These are phyloP conservation scores for Pythium aristosporum DNA, from an alignment of 352 stramenopile genomes.

Conservation along the genomic window DNA sequence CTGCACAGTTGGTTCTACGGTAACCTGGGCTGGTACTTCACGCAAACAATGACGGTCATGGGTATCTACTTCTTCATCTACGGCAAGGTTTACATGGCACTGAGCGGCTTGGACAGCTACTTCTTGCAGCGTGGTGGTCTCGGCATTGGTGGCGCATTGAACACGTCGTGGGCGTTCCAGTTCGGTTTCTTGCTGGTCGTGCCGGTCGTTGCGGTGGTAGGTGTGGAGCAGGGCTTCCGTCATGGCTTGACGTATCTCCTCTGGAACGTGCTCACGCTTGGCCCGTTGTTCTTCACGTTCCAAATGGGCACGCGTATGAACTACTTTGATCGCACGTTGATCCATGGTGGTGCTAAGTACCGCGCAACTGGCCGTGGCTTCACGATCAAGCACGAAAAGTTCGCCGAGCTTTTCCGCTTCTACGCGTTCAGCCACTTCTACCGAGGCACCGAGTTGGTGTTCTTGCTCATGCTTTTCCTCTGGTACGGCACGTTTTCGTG, in stretches of 20 bases:
- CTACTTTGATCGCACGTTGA: conserved; percentile 98
- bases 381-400: conserved; percentile 98
- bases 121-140: conserved; percentile 92
- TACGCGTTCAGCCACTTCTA: conserved; percentile 98
- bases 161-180: conserved; percentile 96
- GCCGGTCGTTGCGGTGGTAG: conserved; percentile 95
- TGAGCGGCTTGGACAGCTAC: conserved; percentile 92
- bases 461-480: conserved; percentile 76
- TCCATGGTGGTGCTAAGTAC: conserved; percentile 98
- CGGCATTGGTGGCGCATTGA: conserved; percentile 93
- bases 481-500: conserved; percentile 94
- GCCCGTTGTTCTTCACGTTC: conserved; percentile 99
- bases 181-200: conserved; percentile 96
- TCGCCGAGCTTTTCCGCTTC: conserved; percentile 97
- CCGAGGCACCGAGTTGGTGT: conserved; percentile 94
- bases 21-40: conserved; percentile 98
- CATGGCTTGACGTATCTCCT: conserved; percentile 91
- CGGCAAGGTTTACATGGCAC: conserved; percentile 94
- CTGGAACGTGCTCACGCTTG: conserved; percentile 96
- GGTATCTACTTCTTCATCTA: conserved; percentile 99
- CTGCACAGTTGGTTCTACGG: conserved; percentile 98
- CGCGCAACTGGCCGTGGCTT: conserved; percentile 97
- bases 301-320: conserved; percentile 98
- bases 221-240: conserved; percentile 96
- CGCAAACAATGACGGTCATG: conserved; percentile 96